Conservation (phyloP, 2,329 filamentous ascomycete genomes). For the Escovopsis weberi region DNA sequence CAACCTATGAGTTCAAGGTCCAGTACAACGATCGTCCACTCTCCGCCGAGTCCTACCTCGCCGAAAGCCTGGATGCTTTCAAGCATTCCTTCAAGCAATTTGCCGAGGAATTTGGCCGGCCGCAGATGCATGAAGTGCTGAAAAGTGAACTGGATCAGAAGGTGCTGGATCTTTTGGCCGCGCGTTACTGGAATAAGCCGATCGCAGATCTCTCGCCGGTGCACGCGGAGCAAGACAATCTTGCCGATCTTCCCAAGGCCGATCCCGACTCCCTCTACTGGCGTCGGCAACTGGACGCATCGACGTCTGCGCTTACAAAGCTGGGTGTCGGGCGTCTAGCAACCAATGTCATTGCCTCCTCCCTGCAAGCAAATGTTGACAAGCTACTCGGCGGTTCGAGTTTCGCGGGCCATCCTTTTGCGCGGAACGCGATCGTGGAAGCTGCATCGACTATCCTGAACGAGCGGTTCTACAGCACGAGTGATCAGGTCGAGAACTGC, state of each 20-base stretch:
- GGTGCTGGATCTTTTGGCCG: constrained; percentile 81
- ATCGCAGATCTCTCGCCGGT: constrained; percentile 64
- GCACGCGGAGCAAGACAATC: constrained; percentile 52
- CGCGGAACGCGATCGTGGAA: constrained; percentile 81
- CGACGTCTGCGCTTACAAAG: constrained; percentile 79
- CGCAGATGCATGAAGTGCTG: constrained; percentile 76
- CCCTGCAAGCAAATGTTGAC: constrained; percentile 77
- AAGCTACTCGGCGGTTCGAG: constrained; percentile 64
- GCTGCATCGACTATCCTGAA: constrained; percentile 82
- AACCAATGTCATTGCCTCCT: constrained; percentile 76
- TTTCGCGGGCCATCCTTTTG: constrained; percentile 82
- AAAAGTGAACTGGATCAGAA: constrained; percentile 91
- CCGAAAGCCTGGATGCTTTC: constrained; percentile 87
- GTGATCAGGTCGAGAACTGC: constrained; percentile 95
- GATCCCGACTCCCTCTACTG: constrained; percentile 79
- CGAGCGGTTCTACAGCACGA: constrained; percentile 91
- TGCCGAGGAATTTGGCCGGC: constrained; percentile 73
- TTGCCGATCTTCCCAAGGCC: constrained; percentile 69
- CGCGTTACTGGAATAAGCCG: constrained; percentile 95
- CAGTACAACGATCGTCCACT: constrained; percentile 96
- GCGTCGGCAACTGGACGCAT: constrained; percentile 88
- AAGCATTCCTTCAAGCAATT: constrained; percentile 97
- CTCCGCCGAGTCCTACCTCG: constrained; percentile 90
- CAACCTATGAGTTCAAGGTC: constrained; percentile 97
- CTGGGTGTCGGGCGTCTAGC: constrained; percentile 85